Percentiles rank a stretch among this genome's conserved stretches.
phyloP scores from a whole-genome alignment of 208 protist genomes.

The Trypanosoma avium region DNA sequence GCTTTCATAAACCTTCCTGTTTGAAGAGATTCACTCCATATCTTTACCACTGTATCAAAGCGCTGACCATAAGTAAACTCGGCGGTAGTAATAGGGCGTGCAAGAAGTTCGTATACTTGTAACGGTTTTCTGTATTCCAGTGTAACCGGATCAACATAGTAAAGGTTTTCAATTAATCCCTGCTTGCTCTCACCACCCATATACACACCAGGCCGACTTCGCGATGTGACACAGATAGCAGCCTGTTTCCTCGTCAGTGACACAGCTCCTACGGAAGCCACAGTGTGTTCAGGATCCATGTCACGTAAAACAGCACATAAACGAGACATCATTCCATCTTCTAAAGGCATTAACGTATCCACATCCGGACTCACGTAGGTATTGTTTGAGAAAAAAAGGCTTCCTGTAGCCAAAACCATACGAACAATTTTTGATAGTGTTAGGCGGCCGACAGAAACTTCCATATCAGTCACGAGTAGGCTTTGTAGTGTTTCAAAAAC shows the following conservation, averaged over 20 bases:
- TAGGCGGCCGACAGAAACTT: neutral
- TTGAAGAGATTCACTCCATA: slow-evolving; percentile 5
- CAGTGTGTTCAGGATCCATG: neutral
- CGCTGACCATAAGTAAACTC: neutral
- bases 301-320: slow-evolving; percentile 2
- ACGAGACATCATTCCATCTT: slow-evolving; percentile 8
- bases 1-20: neutral
- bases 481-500: slow-evolving; percentile 4
- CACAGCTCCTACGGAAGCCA: neutral
- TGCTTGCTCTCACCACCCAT: neutral
- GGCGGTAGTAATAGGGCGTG: neutral
- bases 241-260: neutral
- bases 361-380: neutral
- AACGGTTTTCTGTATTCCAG: slow-evolving; percentile 13
- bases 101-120: neutral
- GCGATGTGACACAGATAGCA: slow-evolving; percentile 1
- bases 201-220: neutral
- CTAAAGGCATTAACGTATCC: neutral
- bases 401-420: neutral
- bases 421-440: neutral
- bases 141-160: slow-evolving; percentile 16
- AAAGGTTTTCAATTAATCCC: slow-evolving; percentile 3
- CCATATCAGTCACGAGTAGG: neutral
- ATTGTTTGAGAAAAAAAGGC: slow-evolving; percentile 9
- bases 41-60: slow-evolving; percentile 11